phyloP scores from a whole-genome alignment of 1,284 basidiomycete species.

The Puccinia hordei region DNA sequence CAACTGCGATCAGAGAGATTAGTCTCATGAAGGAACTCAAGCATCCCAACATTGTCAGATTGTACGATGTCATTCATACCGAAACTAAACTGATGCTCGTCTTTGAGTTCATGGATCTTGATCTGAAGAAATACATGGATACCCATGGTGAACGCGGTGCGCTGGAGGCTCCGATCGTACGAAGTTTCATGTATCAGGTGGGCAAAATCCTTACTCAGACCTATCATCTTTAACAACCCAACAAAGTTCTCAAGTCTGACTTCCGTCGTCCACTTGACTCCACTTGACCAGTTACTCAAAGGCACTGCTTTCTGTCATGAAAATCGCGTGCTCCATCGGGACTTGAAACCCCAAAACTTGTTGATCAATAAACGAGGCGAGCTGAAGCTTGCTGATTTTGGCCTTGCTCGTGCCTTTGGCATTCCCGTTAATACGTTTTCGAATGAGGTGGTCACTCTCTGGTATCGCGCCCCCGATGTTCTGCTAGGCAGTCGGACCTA shows the following conservation, averaged over 20 bases:
- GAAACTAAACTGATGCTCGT: slow-evolving; percentile 98
- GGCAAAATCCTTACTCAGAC: background rate
- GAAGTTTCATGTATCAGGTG: slow-evolving; percentile 74
- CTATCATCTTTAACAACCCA: background rate
- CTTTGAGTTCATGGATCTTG: slow-evolving; percentile 97
- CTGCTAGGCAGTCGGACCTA: slow-evolving; percentile 95
- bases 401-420: slow-evolving; percentile 80
- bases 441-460: slow-evolving; percentile 91
- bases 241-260: too few species aligned
- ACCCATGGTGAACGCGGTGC: slow-evolving; percentile 93
- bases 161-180: slow-evolving; percentile 86
- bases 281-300: slow-evolving; percentile 87
- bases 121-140: slow-evolving; percentile 99
- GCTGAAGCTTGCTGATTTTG: slow-evolving; percentile 76
- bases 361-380: slow-evolving; percentile 97
- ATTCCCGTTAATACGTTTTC: slow-evolving; percentile 95
- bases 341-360: slow-evolving; percentile 96
- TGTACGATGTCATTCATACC: slow-evolving; percentile 87
- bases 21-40: slow-evolving; percentile 96
- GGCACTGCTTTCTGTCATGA: slow-evolving; percentile 99
- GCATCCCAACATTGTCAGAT: slow-evolving; percentile 89
- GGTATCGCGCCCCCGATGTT: slow-evolving; percentile 99
- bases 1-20: slow-evolving; percentile 91
- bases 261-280: slow-evolving; percentile 7
- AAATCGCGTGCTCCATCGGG: slow-evolving; percentile 94